Conservation (phyloP, 768 basidiomycete species). For the Leccinum aurantiacum region DNA sequence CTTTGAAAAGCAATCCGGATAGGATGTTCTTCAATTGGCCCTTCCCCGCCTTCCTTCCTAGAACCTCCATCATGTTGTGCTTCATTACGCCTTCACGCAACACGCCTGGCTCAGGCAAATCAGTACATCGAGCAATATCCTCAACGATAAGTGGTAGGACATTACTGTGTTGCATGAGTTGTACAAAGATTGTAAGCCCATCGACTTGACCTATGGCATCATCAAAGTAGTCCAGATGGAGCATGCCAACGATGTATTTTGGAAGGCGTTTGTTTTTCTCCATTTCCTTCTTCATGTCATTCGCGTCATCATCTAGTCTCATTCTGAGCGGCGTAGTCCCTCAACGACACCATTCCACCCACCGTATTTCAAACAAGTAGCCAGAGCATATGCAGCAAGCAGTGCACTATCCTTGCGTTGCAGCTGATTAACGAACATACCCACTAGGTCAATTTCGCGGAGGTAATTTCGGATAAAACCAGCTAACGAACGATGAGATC, state of each 20-base stretch:
- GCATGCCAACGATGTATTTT: conserved; percentile 19
- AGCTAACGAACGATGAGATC: conserved; percentile 12
- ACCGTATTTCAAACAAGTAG: conserved; percentile 17
- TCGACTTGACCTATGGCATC: conserved; percentile 25
- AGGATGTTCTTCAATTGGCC: conserved; percentile 16
- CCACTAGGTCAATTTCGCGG: conserved; percentile 3
- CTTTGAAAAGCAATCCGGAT: conserved; percentile 25
- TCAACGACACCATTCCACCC: neutral
- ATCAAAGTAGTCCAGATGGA: conserved; percentile 24
- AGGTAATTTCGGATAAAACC: conserved; percentile 9
- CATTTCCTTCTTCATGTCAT: conserved; percentile 1
- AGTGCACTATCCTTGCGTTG: conserved; percentile 15
- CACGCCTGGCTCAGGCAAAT: conserved; percentile 8
- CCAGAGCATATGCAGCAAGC: conserved; percentile 24
- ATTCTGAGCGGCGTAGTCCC: neutral
- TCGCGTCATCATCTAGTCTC: conserved; percentile 15
- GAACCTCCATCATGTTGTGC: conserved; percentile 18
- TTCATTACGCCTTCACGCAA: conserved; percentile 14
- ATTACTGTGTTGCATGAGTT: conserved; percentile 24
- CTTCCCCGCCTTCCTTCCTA: conserved; percentile 16
- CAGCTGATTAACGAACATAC: conserved; percentile 19
- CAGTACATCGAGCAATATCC: neutral
- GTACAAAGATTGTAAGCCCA: conserved; percentile 25
- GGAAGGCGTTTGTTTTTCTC: conserved; percentile 2
- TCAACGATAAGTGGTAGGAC: neutral